phyloP scores from a whole-genome alignment of 805 yeast genomes.

The Schizosaccharomyces octosporus region DNA sequence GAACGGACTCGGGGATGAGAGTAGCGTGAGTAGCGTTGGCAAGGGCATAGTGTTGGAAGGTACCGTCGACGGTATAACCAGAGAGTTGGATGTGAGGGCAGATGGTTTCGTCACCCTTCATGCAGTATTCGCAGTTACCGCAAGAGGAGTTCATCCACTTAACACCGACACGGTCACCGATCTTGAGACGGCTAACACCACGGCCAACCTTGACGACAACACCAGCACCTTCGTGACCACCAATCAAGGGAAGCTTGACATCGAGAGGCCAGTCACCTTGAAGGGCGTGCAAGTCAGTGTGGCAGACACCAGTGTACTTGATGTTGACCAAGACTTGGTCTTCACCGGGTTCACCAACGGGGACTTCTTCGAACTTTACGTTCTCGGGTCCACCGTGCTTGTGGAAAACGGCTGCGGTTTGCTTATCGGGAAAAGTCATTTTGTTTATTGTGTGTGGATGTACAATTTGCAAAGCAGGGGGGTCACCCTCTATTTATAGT shows the following conservation, averaged over 20 bases:
- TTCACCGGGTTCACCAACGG: conserved; percentile 57
- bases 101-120: conserved; percentile 32
- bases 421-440: not conserved
- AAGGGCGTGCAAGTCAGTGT: conserved; percentile 86
- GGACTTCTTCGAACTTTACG: conserved; percentile 36
- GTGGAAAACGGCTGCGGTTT: conserved; percentile 24
- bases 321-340: conserved; percentile 60
- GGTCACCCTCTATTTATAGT: no score
- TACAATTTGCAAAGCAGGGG: not conserved
- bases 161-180: conserved; percentile 64
- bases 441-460: not conserved
- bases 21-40: conserved; percentile 80
- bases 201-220: conserved; percentile 55
- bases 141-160: conserved; percentile 70
- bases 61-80: conserved; percentile 76
- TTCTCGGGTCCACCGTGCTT: conserved; percentile 25
- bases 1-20: conserved; percentile 44
- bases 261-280: conserved; percentile 75
- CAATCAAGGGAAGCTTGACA: conserved; percentile 52
- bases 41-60: conserved; percentile 75
- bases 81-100: conserved; percentile 48
- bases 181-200: conserved; percentile 41
- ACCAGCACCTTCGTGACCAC: conserved; percentile 85
- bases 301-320: conserved; percentile 79
- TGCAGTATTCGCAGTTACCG: conserved; percentile 52